Base-by-base conservation (phyloP, 1,284 basidiomycete genomes). In the Somion occarium region DNA sequence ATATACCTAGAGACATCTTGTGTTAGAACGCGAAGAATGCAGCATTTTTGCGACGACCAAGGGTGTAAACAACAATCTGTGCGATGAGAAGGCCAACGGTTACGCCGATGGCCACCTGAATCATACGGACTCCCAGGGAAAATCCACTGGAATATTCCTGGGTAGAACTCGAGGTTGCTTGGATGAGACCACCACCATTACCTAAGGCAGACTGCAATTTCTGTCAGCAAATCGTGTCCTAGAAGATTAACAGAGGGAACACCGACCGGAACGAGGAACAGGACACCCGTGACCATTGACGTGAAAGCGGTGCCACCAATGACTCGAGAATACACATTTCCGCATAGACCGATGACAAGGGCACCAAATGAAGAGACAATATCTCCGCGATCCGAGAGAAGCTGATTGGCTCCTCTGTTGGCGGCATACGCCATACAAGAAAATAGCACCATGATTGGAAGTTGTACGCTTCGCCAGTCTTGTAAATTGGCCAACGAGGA, bases 21-120 rank as follows among this genome's bases (percentile, higher is more conserved):
- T 25, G 11, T 73, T 64, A 92, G 66, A 92, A 92, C 2, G 86
- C 85, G 59, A 91, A 90, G 51, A 90, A 77, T 1, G 82, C 85
- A 2, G 74, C 82, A 54, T 82, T 83, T 67, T 89, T 91, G 58
- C 80, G 79, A 47, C 79, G 73, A 25, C 89, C 90, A 59, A 91
- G 78, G 3, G 86, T 70, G 64, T 91, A 91, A 45, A 92, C 85
- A 38, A 91, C 65, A 42, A 90, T 80, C 57, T 91, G 88, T 51
- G 88, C 85, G 23, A 84, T 82, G 64, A 91, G 91, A 42, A 93
- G 71, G 2, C 91, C 91, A 50, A 92, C 82, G 7, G 89, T 91
- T 45, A 92, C 88, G 43, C 91, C 91, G 56, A 88, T 86, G n/a
- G 90, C 88, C 18, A 93, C 88, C 58, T 87, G 83, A 46, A 93